Conservation (phyloP, 108 stramenopile genomes). For the Phaeodactylum tricornutum region DNA sequence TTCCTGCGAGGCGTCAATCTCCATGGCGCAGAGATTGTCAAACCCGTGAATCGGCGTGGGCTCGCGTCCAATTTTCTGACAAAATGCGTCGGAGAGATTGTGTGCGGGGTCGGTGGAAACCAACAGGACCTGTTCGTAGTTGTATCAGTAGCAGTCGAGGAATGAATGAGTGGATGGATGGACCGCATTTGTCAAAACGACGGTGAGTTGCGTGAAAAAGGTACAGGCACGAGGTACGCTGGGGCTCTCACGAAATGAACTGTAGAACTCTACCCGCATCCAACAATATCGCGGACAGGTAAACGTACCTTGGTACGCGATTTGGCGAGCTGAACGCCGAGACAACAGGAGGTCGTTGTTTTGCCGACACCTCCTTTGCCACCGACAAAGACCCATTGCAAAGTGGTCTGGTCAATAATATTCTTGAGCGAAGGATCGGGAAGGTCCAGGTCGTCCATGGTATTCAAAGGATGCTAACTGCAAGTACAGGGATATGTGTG, state of each 20-base stretch:
- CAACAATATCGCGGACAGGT: not conserved
- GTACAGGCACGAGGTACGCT: not conserved
- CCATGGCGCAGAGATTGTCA: slow-evolving; percentile 94
- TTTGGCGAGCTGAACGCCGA: slow-evolving; percentile 88
- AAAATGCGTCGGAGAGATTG: slow-evolving; percentile 98
- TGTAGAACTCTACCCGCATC: slow-evolving; percentile 1
- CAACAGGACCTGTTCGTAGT: slow-evolving; percentile 65
- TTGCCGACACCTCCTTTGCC: slow-evolving; percentile 94
- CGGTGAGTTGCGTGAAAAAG: not conserved
- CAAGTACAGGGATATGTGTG: too few species aligned
- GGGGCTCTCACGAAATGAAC: not conserved
- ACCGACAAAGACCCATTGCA: slow-evolving; percentile 97
- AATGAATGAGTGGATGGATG: slow-evolving; percentile 2
- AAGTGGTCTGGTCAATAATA: slow-evolving; percentile 88
- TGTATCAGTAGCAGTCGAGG: not conserved
- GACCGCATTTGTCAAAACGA: not conserved
- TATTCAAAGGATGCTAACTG: too few species aligned
- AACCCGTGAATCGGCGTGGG: slow-evolving; percentile 96
- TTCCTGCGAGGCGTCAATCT: slow-evolving; percentile 93
- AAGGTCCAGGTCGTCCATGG: slow-evolving; percentile 77
- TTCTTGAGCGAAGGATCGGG: slow-evolving; percentile 89
- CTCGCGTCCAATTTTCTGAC: slow-evolving; percentile 97
- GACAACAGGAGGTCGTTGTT: slow-evolving; percentile 94
- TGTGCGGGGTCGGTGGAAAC: slow-evolving; percentile 99
- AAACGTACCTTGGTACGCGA: slow-evolving; percentile 65